Conservation (phyloP, 805 yeast genomes). For the Candida multigemmis region DNA sequence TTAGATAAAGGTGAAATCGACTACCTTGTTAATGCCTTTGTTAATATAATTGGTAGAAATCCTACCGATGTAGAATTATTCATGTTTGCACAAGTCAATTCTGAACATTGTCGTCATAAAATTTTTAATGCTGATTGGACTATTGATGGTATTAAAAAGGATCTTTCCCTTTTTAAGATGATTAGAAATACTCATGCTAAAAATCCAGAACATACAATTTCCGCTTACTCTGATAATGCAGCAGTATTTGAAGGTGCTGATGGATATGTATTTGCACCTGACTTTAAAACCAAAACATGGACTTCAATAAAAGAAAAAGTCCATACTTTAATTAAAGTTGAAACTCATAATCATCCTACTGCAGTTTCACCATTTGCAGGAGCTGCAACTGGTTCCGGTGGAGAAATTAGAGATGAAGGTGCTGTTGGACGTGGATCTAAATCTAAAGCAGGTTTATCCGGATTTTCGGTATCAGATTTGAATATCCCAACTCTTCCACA, state of each 20-base stretch:
- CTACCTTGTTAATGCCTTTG: slow-evolving; percentile 78
- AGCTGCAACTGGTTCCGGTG: slow-evolving; percentile 99
- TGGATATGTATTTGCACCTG: slow-evolving; percentile 74
- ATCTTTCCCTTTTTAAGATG: slow-evolving; percentile 80
- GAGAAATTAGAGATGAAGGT: slow-evolving; percentile 99
- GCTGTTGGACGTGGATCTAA: slow-evolving; percentile 98
- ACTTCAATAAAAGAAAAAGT: slow-evolving; percentile 64
- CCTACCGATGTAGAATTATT: slow-evolving; percentile 97
- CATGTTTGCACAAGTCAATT: slow-evolving; percentile 99
- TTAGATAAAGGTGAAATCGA: slow-evolving; percentile 89
- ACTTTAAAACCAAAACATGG: slow-evolving; percentile 66
- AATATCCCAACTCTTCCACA: slow-evolving; percentile 76
- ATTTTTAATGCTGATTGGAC: slow-evolving; percentile 98
- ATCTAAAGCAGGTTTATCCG: slow-evolving; percentile 92
- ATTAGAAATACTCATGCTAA: slow-evolving; percentile 85
- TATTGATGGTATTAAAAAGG: slow-evolving; percentile 73
- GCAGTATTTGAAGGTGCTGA: slow-evolving; percentile 86
- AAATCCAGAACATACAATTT: slow-evolving; percentile 73
- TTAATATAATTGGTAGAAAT: slow-evolving; percentile 64
- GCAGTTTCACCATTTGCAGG: slow-evolving; percentile 99
- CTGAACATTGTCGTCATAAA: slow-evolving; percentile 99
- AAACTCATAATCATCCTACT: slow-evolving; percentile 98
- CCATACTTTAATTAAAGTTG: slow-evolving; percentile 89
- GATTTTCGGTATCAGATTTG: slow-evolving; percentile 87
- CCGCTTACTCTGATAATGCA: slow-evolving; percentile 96